These are phyloP conservation scores for Phytopythium boreale DNA, from an alignment of 352 stramenopile species.

Conservation along the genomic window DNA sequence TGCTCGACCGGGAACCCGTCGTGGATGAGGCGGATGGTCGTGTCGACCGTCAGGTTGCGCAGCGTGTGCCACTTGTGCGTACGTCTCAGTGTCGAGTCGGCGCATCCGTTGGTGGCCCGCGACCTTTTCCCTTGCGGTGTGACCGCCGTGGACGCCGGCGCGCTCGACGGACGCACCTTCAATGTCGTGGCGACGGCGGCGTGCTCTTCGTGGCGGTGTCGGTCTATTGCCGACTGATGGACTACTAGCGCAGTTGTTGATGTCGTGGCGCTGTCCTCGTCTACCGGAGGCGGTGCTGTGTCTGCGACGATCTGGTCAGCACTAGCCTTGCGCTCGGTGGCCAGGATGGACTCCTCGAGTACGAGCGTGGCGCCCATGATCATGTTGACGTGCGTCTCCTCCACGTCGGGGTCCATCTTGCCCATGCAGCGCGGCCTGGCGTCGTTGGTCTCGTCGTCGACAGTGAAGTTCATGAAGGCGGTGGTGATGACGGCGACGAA, in stretches of 20 bases:
- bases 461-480: constrained; percentile 79
- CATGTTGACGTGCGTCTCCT: constrained; percentile 76
- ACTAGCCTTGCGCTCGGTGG: background rate
- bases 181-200: constrained; percentile 4
- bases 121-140: background rate
- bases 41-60: constrained; percentile 58
- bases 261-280: background rate
- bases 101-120: constrained; percentile 9
- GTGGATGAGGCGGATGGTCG: constrained; percentile 62
- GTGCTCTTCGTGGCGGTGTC: background rate
- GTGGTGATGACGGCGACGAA: constrained; percentile 85
- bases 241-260: background rate
- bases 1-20: constrained; percentile 46
- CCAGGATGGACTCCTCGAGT: constrained; percentile 41
- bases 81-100: constrained; percentile 23
- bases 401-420: constrained; percentile 51
- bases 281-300: background rate
- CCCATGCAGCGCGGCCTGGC: constrained; percentile 38
- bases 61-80: constrained; percentile 44
- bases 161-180: constrained; percentile 16
- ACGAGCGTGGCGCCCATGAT: constrained; percentile 81
- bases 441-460: constrained; percentile 39
- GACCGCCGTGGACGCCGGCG: constrained; percentile 14
- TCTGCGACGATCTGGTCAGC: background rate
- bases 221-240: background rate